Percentiles rank a stretch among this genome's conserved stretches.
Conservation (phyloP, 768 basidiomycete species). For the Podaxis rugospora region DNA sequence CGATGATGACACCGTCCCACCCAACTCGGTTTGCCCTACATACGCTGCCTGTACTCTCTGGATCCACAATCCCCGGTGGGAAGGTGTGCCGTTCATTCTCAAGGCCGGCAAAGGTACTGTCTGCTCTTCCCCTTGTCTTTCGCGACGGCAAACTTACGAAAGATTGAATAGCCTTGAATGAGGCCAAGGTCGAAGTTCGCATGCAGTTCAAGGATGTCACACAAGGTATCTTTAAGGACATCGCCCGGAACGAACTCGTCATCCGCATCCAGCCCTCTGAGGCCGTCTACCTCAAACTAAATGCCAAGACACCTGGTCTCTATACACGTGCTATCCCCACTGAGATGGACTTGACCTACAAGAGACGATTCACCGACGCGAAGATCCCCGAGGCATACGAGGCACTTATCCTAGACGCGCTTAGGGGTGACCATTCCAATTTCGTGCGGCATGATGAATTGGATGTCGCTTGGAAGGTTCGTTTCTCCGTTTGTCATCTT, state of each 20-base stretch:
- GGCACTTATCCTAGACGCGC: constrained; percentile 89
- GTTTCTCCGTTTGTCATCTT: constrained; percentile 15
- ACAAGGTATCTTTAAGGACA: constrained; percentile 93
- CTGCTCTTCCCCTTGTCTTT: background rate
- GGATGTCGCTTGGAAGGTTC: constrained; percentile 95
- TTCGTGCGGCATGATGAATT: constrained; percentile 98
- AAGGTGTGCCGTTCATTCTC: constrained; percentile 97
- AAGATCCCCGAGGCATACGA: constrained; percentile 98
- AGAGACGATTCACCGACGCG: constrained; percentile 84
- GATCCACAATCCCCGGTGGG: constrained; percentile 97
- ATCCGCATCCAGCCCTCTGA: constrained; percentile 96
- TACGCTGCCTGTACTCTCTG: constrained; percentile 87
- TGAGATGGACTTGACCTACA: constrained; percentile 99
- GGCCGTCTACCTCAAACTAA: constrained; percentile 95
- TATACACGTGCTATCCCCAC: constrained; percentile 87
- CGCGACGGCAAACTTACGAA: background rate
- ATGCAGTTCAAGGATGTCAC: constrained; percentile 99
- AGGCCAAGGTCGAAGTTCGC: constrained; percentile 97
- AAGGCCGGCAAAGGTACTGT: constrained; percentile 91
- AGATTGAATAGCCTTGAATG: constrained; percentile 73
- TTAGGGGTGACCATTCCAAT: constrained; percentile 98
- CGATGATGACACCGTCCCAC: constrained; percentile 94
- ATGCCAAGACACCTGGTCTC: constrained; percentile 91
- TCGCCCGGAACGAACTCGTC: constrained; percentile 95
- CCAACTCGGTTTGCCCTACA: constrained; percentile 88